phyloP scores from a whole-genome alignment of 78 protist genomes.

The Reticulomyxa filosa region DNA sequence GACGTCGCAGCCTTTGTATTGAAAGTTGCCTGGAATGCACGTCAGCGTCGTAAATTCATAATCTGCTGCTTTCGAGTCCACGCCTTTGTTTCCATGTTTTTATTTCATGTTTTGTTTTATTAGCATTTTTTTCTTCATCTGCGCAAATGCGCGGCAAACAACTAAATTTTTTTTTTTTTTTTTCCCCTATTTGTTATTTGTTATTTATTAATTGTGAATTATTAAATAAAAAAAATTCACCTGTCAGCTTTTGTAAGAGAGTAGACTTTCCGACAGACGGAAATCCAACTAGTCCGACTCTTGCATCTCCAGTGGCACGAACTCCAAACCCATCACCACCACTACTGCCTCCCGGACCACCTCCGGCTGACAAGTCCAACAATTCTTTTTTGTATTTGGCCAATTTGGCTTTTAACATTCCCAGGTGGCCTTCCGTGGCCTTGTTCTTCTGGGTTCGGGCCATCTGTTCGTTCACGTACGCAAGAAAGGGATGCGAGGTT shows the following conservation, averaged over 20 bases:
- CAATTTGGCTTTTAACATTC: constrained; percentile 58
- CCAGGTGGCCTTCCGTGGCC: constrained; percentile 46
- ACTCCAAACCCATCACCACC: constrained; percentile 71
- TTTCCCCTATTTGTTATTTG: too few relatives aligned
- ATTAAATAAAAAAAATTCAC: too few relatives aligned
- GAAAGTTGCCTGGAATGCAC: constrained; percentile 70
- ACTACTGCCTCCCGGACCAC: not conserved
- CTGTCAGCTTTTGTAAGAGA: constrained; percentile 65
- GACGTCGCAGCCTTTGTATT: constrained; percentile 74
- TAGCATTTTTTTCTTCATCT: too few relatives aligned
- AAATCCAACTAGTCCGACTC: constrained; percentile 65
- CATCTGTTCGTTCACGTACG: constrained; percentile 35
- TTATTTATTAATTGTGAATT: too few relatives aligned
- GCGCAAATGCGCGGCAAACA: too few relatives aligned
- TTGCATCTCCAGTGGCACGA: constrained; percentile 40
- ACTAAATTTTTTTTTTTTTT: too few relatives aligned
- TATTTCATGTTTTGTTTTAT: too few relatives aligned
- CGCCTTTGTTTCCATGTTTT: too few relatives aligned
- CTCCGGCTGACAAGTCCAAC: not conserved
- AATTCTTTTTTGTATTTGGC: constrained; percentile 54
- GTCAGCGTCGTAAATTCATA: constrained; percentile 99
- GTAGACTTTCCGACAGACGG: constrained; percentile 99
- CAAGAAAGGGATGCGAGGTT: not conserved
- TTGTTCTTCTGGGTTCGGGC: constrained; percentile 92
- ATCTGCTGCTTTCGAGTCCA: constrained; percentile 44